A percentile compares a stretch with the other conserved stretches of the same genome.
These are phyloP conservation scores for Mycocentrospora acerina DNA, from an alignment of 2,329 filamentous ascomycete species.

Conservation along the genomic window DNA sequence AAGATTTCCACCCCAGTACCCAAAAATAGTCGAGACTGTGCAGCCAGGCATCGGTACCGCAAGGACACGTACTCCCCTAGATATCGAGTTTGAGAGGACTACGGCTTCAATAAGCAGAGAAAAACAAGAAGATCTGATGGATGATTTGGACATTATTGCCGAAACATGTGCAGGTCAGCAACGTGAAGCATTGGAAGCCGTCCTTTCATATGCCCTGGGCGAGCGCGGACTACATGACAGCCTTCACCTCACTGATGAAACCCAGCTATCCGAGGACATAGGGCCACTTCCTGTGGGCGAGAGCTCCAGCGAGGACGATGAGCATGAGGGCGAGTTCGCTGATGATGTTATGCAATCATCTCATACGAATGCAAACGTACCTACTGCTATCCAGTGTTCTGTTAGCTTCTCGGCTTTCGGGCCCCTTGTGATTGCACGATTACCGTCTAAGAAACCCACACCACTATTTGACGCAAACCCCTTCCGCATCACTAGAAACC, in stretches of 20 bases:
- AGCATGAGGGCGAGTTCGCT: constrained; percentile 54
- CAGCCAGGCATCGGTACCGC: constrained; percentile 18
- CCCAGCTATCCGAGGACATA: constrained; percentile 53
- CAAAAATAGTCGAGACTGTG: constrained; percentile 48
- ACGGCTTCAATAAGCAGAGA: constrained; percentile 55
- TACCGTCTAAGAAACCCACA: constrained; percentile 48
- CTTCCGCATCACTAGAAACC: constrained; percentile 29
- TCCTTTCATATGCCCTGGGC: constrained; percentile 62
- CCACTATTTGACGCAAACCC: constrained; percentile 20
- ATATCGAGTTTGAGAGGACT: constrained; percentile 59
- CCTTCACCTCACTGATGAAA: constrained; percentile 49
- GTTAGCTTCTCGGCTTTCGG: constrained; percentile 60
- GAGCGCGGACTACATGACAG: constrained; percentile 61
- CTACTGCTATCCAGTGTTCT: constrained; percentile 60
- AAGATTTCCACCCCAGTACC: constrained; percentile 60
- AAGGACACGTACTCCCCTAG: constrained; percentile 47
- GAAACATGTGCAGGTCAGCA: constrained; percentile 55
- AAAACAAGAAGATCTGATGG: constrained; percentile 49
- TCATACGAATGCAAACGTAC: constrained; percentile 65
- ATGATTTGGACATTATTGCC: constrained; percentile 57
- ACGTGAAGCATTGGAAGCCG: constrained; percentile 61
- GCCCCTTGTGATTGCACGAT: constrained; percentile 51
- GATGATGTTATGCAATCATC: constrained; percentile 55
- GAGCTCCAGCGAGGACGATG: constrained; percentile 83
- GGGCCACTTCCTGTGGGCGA: constrained; percentile 57